Percentiles rank a stretch among this genome's conserved stretches.
Evolutionary conservation across 2,329 filamentous ascomycete genomes (phyloP).

Genomic region (Fonsecaea pugnacius): DNA sequence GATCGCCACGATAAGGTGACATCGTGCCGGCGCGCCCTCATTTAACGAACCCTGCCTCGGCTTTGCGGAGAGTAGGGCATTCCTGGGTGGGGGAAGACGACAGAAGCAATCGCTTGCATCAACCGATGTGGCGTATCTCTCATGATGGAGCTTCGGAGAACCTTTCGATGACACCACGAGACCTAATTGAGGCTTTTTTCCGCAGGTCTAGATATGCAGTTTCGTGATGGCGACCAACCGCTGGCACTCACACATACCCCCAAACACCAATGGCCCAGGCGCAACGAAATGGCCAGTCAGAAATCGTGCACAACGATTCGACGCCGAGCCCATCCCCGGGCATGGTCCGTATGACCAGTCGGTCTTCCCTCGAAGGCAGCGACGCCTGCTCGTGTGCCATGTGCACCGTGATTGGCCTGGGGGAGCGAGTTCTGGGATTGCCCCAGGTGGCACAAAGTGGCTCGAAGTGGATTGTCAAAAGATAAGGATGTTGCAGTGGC

Average conservation of each 20-base stretch:
- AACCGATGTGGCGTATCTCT: conserved; percentile 17
- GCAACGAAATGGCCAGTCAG: conserved; percentile 1
- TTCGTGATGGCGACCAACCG: background rate
- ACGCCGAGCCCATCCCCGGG: too few species aligned
- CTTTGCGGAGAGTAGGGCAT: conserved; percentile 17
- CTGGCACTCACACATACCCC: background rate
- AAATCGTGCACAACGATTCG: background rate
- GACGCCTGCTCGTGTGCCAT: too few species aligned
- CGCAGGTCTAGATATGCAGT: background rate
- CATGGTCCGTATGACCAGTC: too few species aligned
- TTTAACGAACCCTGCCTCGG: conserved; percentile 17
- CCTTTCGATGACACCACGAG: conserved; percentile 2
- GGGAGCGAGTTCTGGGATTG: too few species aligned
- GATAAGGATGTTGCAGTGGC: conserved; percentile 24
- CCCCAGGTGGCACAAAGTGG: too few species aligned
- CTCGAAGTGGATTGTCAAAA: conserved; percentile 11
- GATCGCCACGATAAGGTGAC: conserved; percentile 23
- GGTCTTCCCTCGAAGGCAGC: too few species aligned
- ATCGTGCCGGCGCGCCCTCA: conserved; percentile 22
- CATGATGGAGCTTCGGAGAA: conserved; percentile 5
- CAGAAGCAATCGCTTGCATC: conserved; percentile 11
- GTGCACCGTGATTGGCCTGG: too few species aligned
- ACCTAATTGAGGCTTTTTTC: conserved; percentile 1
- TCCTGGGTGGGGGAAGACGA: conserved; percentile 10
- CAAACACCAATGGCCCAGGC: background rate